Evolutionary conservation across 345 rosid species (phyloP).

Genomic region (Microcos paniculata): DNA sequence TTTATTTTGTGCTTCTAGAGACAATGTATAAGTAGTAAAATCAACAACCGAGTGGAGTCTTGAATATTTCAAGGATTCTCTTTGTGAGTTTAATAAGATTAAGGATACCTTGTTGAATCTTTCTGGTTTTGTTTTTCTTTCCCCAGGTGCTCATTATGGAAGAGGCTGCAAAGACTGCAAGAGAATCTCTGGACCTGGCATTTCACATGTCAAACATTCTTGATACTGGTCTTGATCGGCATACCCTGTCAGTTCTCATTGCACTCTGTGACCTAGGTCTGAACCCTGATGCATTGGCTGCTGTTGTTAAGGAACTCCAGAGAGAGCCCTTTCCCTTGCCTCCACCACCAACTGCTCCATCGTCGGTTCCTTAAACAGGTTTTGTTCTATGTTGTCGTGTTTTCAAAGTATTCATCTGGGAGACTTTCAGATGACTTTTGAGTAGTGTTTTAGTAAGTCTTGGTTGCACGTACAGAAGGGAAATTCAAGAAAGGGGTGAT

Average conservation of each 20-base stretch:
- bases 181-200: slow-evolving; percentile 49
- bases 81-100: background rate
- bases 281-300: slow-evolving; percentile 52
- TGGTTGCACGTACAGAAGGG: background rate
- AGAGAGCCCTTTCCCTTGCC: slow-evolving; percentile 27
- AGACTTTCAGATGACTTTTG: background rate
- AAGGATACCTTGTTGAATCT: background rate
- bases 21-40: background rate
- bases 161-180: slow-evolving; percentile 43
- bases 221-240: slow-evolving; percentile 52
- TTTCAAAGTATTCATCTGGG: background rate
- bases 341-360: background rate
- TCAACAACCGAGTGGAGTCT: background rate
- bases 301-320: slow-evolving; percentile 43
- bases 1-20: background rate
- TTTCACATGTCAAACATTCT: slow-evolving; percentile 54
- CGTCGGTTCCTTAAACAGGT: slow-evolving; percentile 11
- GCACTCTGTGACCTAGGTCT: slow-evolving; percentile 52
- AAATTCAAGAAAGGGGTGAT: background rate
- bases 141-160: slow-evolving; percentile 27
- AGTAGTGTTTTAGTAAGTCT: background rate
- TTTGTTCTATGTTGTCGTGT: background rate
- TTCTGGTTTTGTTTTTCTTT: no score
- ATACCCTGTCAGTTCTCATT: slow-evolving; percentile 51
- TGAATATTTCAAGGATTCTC: background rate